phyloP scores from a whole-genome alignment of 768 basidiomycete species.

The Grammothele lineata region DNA sequence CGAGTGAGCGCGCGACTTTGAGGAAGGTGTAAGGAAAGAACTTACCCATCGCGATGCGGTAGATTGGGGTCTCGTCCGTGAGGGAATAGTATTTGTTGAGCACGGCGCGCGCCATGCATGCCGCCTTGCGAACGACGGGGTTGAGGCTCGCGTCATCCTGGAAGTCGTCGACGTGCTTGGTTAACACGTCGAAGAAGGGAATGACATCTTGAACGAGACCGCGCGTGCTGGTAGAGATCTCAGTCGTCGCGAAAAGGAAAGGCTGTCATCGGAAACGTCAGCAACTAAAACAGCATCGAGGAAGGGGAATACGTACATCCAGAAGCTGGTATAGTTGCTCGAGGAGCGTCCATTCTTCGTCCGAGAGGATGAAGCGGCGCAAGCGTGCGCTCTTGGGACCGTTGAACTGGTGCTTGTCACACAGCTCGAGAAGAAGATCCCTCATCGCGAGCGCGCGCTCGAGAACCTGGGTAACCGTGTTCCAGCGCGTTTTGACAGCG shows the following conservation, averaged over 20 bases:
- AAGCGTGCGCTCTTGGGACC: slow-evolving; percentile 5
- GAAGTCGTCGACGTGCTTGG: slow-evolving; percentile 8
- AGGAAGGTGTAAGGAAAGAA: not conserved
- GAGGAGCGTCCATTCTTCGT: slow-evolving; percentile 21
- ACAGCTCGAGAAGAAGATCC: slow-evolving; percentile 11
- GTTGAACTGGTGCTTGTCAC: slow-evolving; percentile 16
- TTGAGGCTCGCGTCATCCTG: slow-evolving; percentile 2
- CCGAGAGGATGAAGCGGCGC: slow-evolving; percentile 10
- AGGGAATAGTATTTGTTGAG: not conserved
- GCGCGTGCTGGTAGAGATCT: not conserved
- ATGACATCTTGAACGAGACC: slow-evolving; percentile 24
- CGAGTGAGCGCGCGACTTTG: not conserved
- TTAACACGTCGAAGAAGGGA: slow-evolving; percentile 19
- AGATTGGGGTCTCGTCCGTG: not conserved
- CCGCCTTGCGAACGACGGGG: slow-evolving; percentile 8
- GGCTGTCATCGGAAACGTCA: not conserved
- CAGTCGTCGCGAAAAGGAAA: not conserved
- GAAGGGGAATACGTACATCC: slow-evolving; percentile 9
- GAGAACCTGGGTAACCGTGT: slow-evolving; percentile 19
- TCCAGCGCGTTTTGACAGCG: slow-evolving; percentile 23
- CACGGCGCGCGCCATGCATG: not conserved
- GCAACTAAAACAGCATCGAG: not conserved
- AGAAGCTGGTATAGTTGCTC: slow-evolving; percentile 16
- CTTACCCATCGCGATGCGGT: slow-evolving; percentile 1
- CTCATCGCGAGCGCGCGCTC: slow-evolving; percentile 13